These are phyloP conservation scores for Cupressus sempervirens DNA, from an alignment of 75 land plant genomes.

Conservation along the genomic window DNA sequence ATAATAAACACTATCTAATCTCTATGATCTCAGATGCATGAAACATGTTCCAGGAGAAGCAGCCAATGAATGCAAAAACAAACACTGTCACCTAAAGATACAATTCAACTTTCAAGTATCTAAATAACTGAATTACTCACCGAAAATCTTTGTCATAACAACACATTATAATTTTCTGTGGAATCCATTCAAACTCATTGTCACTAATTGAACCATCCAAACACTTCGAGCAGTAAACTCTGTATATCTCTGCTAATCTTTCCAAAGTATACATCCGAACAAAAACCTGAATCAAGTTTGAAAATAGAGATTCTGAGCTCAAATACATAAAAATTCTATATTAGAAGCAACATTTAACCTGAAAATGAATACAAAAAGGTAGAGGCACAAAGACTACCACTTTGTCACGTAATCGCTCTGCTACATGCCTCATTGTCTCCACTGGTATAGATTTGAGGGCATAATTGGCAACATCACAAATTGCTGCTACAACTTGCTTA, in stretches of 20 bases:
- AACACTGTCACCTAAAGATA: slow-evolving; percentile 5
- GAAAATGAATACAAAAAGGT: not conserved
- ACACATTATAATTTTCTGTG: slow-evolving; percentile 66
- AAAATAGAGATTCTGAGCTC: not conserved
- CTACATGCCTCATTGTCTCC: slow-evolving; percentile 44
- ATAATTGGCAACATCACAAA: slow-evolving; percentile 59
- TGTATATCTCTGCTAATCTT: slow-evolving; percentile 61
- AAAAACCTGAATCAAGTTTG: slow-evolving; percentile 35
- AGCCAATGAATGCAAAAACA: not conserved
- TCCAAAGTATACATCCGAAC: slow-evolving; percentile 69
- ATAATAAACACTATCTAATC: not conserved
- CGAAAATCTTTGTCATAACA: slow-evolving; percentile 71
- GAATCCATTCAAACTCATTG: slow-evolving; percentile 68
- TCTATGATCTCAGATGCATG: not conserved
- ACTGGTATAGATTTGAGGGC: slow-evolving; percentile 36
- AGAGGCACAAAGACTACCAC: slow-evolving; percentile 31
- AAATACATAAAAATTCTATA: not conserved
- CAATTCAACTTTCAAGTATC: not conserved
- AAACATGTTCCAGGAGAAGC: not conserved
- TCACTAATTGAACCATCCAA: slow-evolving; percentile 22
- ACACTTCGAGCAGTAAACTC: slow-evolving; percentile 25
- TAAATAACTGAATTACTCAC: slow-evolving; percentile 16
- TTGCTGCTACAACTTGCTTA: slow-evolving; percentile 65
- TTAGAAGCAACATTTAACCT: not conserved
- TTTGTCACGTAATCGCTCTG: slow-evolving; percentile 80